These are phyloP conservation scores for Venturia aucupariae DNA, from an alignment of 2,329 filamentous ascomycete species.

Conservation along the genomic window DNA sequence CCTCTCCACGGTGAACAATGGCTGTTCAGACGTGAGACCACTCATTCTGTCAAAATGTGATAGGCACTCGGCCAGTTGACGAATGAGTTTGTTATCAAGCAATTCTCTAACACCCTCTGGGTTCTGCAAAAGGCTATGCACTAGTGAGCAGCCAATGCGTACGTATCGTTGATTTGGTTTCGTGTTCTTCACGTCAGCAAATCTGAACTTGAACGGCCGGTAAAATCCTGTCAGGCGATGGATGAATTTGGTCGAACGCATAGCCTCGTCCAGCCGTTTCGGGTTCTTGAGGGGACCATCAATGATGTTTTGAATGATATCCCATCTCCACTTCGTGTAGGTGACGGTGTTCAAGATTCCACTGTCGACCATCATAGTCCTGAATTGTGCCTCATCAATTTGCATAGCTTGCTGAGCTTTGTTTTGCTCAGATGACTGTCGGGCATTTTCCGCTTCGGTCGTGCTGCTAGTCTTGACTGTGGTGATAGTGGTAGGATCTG, in stretches of 20 bases:
- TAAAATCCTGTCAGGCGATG: constrained; percentile 93
- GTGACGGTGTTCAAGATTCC: constrained; percentile 83
- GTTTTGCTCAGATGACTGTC: constrained; percentile 33
- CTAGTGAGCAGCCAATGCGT: constrained; percentile 75
- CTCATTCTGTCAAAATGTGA: constrained; percentile 87
- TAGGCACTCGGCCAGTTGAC: constrained; percentile 90
- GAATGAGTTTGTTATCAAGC: constrained; percentile 81
- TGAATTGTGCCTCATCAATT: constrained; percentile 56
- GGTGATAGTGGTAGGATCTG: constrained; percentile 38
- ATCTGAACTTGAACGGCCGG: constrained; percentile 91
- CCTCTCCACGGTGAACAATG: constrained; percentile 79
- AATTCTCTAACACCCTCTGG: constrained; percentile 77
- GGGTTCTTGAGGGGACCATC: constrained; percentile 87
- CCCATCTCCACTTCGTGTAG: constrained; percentile 96
- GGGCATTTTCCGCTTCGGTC: constrained; percentile 20
- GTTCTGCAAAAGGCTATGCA: constrained; percentile 78
- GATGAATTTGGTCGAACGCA: constrained; percentile 91
- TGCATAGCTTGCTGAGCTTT: constrained; percentile 50
- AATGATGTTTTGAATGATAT: constrained; percentile 79
- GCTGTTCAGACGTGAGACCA: constrained; percentile 64
- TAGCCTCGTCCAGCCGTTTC: constrained; percentile 86
- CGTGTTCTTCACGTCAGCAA: constrained; percentile 81
- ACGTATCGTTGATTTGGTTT: constrained; percentile 93
- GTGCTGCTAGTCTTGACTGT: constrained; percentile 23
- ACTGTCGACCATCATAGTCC: constrained; percentile 61